Evolutionary conservation across 1,284 basidiomycete genomes (phyloP).

Genomic region (Ceratobasidium sp.): DNA sequence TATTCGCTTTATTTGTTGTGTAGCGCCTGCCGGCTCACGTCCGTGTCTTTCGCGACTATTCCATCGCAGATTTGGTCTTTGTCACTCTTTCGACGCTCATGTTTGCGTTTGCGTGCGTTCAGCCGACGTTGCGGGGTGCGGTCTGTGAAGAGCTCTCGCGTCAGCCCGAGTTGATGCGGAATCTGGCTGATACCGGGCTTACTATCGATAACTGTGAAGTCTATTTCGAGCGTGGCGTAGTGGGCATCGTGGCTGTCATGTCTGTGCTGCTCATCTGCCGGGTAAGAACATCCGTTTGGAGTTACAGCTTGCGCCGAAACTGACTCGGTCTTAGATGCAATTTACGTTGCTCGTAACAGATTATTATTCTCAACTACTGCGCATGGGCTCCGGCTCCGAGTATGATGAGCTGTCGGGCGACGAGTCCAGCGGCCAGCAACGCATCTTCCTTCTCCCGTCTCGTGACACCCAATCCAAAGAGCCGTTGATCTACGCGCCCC

Average conservation of each 20-base stretch:
- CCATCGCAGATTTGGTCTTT: slow-evolving; percentile 78
- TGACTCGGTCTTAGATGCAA: slow-evolving; percentile 66
- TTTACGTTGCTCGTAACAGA: slow-evolving; percentile 76
- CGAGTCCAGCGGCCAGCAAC: slow-evolving; percentile 9
- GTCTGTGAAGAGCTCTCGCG: slow-evolving; percentile 78
- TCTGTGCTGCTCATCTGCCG: slow-evolving; percentile 72
- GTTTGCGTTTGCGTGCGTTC: slow-evolving; percentile 70
- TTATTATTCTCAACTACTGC: slow-evolving; percentile 67
- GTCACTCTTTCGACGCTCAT: slow-evolving; percentile 68
- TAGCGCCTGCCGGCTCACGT: slow-evolving; percentile 68
- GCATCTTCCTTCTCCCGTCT: slow-evolving; percentile 34
- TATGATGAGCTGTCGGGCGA: slow-evolving; percentile 34
- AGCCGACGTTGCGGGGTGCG: slow-evolving; percentile 64
- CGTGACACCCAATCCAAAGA: slow-evolving; percentile 32
- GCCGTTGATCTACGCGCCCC: slow-evolving; percentile 32
- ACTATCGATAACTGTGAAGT: slow-evolving; percentile 81
- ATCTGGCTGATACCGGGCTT: slow-evolving; percentile 74
- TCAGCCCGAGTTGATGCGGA: slow-evolving; percentile 78
- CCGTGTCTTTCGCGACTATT: slow-evolving; percentile 77
- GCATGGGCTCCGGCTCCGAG: slow-evolving; percentile 13
- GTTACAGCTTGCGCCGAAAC: background rate
- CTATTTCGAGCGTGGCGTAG: slow-evolving; percentile 75
- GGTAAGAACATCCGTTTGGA: slow-evolving; percentile 60
- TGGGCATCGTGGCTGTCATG: slow-evolving; percentile 68
- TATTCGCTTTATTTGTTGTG: slow-evolving; percentile 23